A percentile compares a stretch with the other conserved stretches of the same genome.
Evolutionary conservation across 805 yeast species (phyloP).

Genomic region (Torulaspora indica): DNA sequence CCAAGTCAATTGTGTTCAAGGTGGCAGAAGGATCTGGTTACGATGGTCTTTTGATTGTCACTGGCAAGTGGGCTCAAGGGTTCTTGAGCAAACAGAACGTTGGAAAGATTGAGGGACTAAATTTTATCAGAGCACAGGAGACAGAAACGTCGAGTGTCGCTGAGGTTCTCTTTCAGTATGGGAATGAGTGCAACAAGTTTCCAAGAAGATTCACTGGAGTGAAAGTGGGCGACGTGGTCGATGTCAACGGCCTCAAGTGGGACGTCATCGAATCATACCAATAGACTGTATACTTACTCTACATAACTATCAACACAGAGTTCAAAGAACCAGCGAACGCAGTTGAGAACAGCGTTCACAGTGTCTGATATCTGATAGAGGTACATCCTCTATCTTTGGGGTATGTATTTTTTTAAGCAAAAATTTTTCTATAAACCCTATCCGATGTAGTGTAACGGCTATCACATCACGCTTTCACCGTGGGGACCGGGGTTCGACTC

Average conservation of each 20-base stretch:
- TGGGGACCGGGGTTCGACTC: constrained; percentile 34
- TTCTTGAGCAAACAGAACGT: constrained; percentile 26
- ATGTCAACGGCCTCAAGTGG: constrained; percentile 28
- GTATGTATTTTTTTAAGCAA: too few relatives aligned
- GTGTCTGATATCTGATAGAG: too few relatives aligned
- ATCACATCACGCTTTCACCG: constrained; percentile 34
- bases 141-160: constrained; percentile 15
- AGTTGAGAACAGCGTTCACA: too few relatives aligned
- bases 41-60: constrained; percentile 31
- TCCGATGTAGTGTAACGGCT: constrained; percentile 33
- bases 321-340: too few relatives aligned
- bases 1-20: constrained; percentile 27
- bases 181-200: constrained; percentile 26
- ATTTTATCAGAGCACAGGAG: constrained; percentile 29
- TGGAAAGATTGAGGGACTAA: constrained; percentile 22
- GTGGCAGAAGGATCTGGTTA: constrained; percentile 23
- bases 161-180: constrained; percentile 21
- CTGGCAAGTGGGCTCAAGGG: constrained; percentile 37
- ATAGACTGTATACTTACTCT: constrained; percentile 1
- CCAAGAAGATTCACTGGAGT: constrained; percentile 27
- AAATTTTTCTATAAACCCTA: not conserved
- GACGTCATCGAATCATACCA: constrained; percentile 30
- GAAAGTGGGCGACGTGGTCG: constrained; percentile 23
- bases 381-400: too few relatives aligned
- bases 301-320: too few relatives aligned